Conservation (phyloP, 1,284 basidiomycete species). For the Clitocybe nebularis region DNA sequence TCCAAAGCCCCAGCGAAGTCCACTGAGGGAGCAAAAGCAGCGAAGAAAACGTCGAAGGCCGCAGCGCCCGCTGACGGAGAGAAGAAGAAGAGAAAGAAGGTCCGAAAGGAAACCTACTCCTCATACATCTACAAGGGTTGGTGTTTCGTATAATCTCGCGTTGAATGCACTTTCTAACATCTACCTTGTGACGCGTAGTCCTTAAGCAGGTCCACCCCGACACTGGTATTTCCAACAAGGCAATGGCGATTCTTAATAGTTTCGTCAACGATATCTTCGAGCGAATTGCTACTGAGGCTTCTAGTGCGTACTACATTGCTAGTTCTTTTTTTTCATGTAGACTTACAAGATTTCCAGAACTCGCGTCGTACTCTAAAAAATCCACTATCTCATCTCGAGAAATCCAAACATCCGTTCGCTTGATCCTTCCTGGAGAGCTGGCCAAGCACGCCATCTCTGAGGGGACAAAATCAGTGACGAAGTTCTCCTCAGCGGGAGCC, state of each 20-base stretch:
- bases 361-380: conserved; percentile 83
- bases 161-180: too few species aligned
- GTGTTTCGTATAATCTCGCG: conserved; percentile 19
- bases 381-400: conserved; percentile 86
- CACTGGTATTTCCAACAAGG: conserved; percentile 85
- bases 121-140: conserved; percentile 93
- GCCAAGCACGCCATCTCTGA: conserved; percentile 70
- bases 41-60: conserved; percentile 78
- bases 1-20: conserved; percentile 78
- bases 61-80: conserved; percentile 61
- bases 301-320: conserved; percentile 48
- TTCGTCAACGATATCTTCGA: conserved; percentile 84
- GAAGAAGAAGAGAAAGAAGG: conserved; percentile 90
- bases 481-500: conserved; percentile 42
- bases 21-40: conserved; percentile 67
- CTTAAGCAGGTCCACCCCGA: conserved; percentile 86
- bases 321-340: not conserved
- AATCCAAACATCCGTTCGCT: conserved; percentile 79
- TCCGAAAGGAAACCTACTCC: conserved; percentile 88
- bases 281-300: conserved; percentile 79
- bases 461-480: conserved; percentile 49
- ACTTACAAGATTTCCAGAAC: conserved; percentile 40
- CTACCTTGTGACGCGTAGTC: too few species aligned
- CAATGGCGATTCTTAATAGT: conserved; percentile 82
- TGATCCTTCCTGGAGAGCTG: conserved; percentile 78